phyloP scores from a whole-genome alignment of 78 protist genomes.

The Bigelowiella natans region DNA sequence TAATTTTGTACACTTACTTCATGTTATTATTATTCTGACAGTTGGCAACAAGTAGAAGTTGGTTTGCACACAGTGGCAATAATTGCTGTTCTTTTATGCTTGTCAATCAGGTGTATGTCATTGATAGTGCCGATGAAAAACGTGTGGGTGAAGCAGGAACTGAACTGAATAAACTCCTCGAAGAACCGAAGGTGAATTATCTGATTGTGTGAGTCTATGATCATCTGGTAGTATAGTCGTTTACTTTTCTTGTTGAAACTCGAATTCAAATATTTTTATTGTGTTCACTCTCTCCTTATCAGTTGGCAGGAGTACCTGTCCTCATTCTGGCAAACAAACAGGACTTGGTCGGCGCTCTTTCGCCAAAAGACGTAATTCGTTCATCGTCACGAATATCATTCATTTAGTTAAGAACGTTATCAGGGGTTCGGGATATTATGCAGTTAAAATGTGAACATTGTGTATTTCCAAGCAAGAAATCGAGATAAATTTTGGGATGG shows the following conservation, averaged over 20 bases:
- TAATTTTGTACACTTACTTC: too few species aligned
- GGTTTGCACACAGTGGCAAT: background rate
- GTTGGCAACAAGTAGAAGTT: background rate
- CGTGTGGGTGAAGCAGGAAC: conserved; percentile 48
- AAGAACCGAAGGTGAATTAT: background rate
- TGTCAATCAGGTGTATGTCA: conserved; percentile 26
- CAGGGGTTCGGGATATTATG: background rate
- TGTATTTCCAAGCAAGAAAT: conserved; percentile 2
- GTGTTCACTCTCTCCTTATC: too few species aligned
- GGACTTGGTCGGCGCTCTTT: conserved; percentile 48
- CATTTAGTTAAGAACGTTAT: background rate
- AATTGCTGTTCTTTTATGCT: background rate
- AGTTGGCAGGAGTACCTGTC: conserved; percentile 38
- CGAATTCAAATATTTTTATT: too few species aligned
- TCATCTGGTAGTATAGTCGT: too few species aligned
- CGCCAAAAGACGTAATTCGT: conserved; percentile 25
- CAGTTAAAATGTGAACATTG: background rate
- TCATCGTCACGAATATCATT: background rate
- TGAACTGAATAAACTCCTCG: conserved; percentile 23
- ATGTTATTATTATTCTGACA: background rate
- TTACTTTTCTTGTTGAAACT: too few species aligned
- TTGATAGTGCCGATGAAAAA: conserved; percentile 37
- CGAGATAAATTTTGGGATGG: conserved; percentile 38
- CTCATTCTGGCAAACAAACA: conserved; percentile 68
- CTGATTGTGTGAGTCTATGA: background rate